phyloP scores from a whole-genome alignment of 371 early-diverging fungal genomes.

The Gilbertella persicaria region DNA sequence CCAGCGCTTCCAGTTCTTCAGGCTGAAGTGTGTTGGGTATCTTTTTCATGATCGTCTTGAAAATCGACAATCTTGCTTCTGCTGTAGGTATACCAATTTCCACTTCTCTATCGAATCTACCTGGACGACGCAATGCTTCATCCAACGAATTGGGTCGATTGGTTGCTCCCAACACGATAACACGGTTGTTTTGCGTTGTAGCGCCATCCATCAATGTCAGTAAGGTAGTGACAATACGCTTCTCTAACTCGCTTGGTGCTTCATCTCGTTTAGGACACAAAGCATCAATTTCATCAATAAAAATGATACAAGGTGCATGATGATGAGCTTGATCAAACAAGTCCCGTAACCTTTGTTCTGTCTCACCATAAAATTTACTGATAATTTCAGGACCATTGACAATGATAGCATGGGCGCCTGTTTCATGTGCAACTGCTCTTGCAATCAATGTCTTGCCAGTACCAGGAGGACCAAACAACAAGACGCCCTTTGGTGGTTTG shows the following conservation, averaged over 20 bases:
- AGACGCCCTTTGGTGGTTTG: constrained; percentile 87
- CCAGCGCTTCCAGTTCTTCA: constrained; percentile 60
- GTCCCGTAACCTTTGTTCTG: constrained; percentile 85
- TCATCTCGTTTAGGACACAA: constrained; percentile 92
- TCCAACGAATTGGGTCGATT: constrained; percentile 96
- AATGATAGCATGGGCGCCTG: constrained; percentile 77
- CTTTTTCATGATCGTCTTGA: constrained; percentile 66
- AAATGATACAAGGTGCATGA: constrained; percentile 90
- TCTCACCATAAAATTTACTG: constrained; percentile 96
- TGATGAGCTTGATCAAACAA: constrained; percentile 85
- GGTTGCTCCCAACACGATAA: constrained; percentile 96
- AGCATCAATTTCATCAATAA: constrained; percentile 99
- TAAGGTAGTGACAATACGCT: constrained; percentile 95
- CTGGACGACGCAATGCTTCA: constrained; percentile 96
- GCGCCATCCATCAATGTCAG: constrained; percentile 97
- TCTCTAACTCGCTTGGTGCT: constrained; percentile 74
- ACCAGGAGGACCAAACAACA: constrained; percentile 98
- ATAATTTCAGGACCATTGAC: constrained; percentile 97
- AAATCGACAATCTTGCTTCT: constrained; percentile 73
- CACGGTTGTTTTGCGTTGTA: constrained; percentile 20
- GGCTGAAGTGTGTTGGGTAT: constrained; percentile 71
- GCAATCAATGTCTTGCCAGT: constrained; percentile 98
- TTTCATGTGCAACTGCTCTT: constrained; percentile 85
- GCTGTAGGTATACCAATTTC: constrained; percentile 93
- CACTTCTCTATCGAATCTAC: constrained; percentile 96